Evolutionary conservation across 2,329 filamentous ascomycete species (phyloP), one percentile per base, ranked within the genome.

Genomic region (Corinectria fuckeliana): DNA sequence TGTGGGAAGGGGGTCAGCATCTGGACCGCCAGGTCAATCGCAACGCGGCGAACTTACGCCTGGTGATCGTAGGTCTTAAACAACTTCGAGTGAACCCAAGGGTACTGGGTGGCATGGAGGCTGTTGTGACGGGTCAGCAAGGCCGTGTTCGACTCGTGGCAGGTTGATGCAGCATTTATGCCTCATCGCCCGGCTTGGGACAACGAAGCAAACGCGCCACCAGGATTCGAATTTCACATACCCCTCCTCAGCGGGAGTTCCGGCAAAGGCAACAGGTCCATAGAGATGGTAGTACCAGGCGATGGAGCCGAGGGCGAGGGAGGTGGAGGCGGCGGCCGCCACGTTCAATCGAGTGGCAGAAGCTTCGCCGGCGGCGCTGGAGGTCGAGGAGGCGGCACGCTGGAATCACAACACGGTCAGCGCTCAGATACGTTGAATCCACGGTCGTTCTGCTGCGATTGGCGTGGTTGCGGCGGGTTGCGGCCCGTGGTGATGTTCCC

Each of bases 271-370:
- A 72, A 91, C 88, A 72, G 91, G 88, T 74, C 93, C 95, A 80
- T 96, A 98, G 72, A 96, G 89, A 81, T 97, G 92, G 80, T 94
- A 96, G 84, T 97, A 98, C 93, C 93, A 98, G 72, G 92, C 93
- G 74, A 94, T 88, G 69, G 94, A 94, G 73, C 93, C 93, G 79
- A 92, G 83, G 72, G 94, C 92, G 75, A 93, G 85, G 72, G 90
- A 88, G 71, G 93, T 97, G 71, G 95, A 93, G 76, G 91, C 91
- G 74, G 88, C 87, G 75, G 92, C 92, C 76, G 93, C 91, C 73
- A 93, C 84, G 81, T 94, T 97, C 79, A 95, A 85, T 80, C 89
- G 89, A 80, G 91, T 89, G 72, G 91, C 85, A 73, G 91, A 90
- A 64, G 79, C 77, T 75, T 89, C 87, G 77, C 88, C 83, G 77